Conservation (phyloP, 768 basidiomycete genomes). For the Termitomyces bulborhizus region DNA sequence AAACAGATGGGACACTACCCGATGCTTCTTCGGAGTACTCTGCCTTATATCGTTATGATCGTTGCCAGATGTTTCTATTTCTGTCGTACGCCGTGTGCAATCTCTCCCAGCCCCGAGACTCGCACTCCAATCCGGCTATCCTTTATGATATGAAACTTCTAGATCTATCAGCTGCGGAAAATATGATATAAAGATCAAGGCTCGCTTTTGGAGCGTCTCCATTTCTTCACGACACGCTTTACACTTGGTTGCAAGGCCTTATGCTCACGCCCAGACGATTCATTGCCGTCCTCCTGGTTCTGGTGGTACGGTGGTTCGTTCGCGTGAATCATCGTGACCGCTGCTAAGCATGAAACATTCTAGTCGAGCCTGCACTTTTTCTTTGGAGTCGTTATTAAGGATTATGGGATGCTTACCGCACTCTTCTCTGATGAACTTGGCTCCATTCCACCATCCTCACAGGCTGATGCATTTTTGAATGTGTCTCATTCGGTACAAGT, state of each 20-base stretch:
- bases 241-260: slow-evolving; percentile 5
- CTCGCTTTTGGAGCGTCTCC: background rate
- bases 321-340: background rate
- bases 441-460: slow-evolving; percentile 3
- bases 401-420: slow-evolving; percentile 39
- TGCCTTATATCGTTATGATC: slow-evolving; percentile 1
- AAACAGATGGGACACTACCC: background rate
- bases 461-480: background rate
- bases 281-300: slow-evolving; percentile 38
- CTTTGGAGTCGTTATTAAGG: slow-evolving; percentile 42
- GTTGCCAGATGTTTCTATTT: slow-evolving; percentile 9
- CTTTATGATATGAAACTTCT: slow-evolving; percentile 3
- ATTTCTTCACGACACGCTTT: background rate
- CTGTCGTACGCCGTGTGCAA: slow-evolving; percentile 6
- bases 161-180: slow-evolving; percentile 11
- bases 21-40: background rate
- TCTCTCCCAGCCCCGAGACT: slow-evolving; percentile 7
- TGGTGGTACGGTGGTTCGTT: slow-evolving; percentile 33
- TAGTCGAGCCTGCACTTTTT: slow-evolving; percentile 55
- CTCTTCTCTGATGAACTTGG: slow-evolving; percentile 25
- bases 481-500: background rate
- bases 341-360: background rate
- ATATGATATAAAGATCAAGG: slow-evolving; percentile 8
- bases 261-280: slow-evolving; percentile 63
- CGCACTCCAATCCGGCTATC: slow-evolving; percentile 13